Conservation (phyloP, 768 basidiomycete species). For the Chiua virens region DNA sequence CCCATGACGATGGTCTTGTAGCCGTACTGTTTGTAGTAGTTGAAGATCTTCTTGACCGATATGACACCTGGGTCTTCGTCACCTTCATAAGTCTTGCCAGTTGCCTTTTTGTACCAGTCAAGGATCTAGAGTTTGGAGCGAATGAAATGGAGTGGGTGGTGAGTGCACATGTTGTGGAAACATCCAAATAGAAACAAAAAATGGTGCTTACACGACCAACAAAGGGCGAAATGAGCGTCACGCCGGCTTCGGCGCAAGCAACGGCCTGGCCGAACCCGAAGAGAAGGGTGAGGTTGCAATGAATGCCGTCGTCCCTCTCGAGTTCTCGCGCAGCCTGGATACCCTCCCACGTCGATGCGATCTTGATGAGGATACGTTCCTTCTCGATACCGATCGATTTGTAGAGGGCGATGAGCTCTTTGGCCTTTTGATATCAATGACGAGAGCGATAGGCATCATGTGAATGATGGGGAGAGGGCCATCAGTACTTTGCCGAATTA, state of each 20-base stretch:
- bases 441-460: conserved; percentile 6
- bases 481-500: conserved; percentile 20
- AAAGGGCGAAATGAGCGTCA: conserved; percentile 98
- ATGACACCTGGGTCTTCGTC: conserved; percentile 94
- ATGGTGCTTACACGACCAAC: conserved; percentile 80
- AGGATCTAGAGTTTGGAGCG: conserved; percentile 67
- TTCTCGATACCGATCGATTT: conserved; percentile 89
- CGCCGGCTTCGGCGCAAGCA: conserved; percentile 96
- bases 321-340: conserved; percentile 98
- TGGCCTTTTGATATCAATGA: conserved; percentile 48
- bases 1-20: conserved; percentile 99
- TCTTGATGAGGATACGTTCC: conserved; percentile 98
- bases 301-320: conserved; percentile 89
- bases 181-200: conserved; percentile 16
- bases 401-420: conserved; percentile 91
- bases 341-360: conserved; percentile 99
- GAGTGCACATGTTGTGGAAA: conserved; percentile 9
- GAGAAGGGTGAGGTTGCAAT: conserved; percentile 98
- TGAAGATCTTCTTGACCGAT: conserved; percentile 96
- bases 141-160: conserved; percentile 7
- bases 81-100: conserved; percentile 85
- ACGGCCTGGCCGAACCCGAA: conserved; percentile 99
- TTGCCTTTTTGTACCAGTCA: conserved; percentile 97
- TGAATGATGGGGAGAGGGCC: background rate
- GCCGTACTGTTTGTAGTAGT: conserved; percentile 98